phyloP scores from a whole-genome alignment of 805 yeast species.

The Clavispora asparagi region DNA sequence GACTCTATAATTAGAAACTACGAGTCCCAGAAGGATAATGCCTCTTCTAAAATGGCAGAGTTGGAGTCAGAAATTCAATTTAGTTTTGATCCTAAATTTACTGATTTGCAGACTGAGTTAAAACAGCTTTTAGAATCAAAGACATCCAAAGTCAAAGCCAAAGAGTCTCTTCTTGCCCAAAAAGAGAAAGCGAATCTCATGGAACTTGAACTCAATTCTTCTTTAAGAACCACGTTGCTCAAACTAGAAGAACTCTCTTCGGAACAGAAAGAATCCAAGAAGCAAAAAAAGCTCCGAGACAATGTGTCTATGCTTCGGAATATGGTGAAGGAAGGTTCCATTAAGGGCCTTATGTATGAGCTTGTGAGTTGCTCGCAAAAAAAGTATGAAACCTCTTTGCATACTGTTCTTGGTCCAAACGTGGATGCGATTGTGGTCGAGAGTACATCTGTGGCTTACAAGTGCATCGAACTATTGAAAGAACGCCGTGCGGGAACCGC shows the following conservation, averaged over 20 bases:
- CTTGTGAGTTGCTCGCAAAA: constrained; percentile 71
- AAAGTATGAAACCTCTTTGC: constrained; percentile 67
- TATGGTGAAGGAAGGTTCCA: constrained; percentile 68
- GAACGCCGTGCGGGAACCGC: constrained; percentile 83
- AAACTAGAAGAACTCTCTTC: constrained; percentile 72
- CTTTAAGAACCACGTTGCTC: constrained; percentile 53
- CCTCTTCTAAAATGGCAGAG: constrained; percentile 35
- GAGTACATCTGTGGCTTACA: constrained; percentile 57
- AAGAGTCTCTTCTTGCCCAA: constrained; percentile 24
- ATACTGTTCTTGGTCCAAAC: constrained; percentile 71
- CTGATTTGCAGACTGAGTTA: constrained; percentile 25
- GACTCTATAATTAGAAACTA: constrained; percentile 20
- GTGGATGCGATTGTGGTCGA: constrained; percentile 85
- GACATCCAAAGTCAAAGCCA: constrained; percentile 20
- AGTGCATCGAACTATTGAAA: constrained; percentile 73
- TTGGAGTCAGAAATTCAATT: constrained; percentile 30
- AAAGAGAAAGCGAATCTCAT: constrained; percentile 36
- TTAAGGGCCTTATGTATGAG: constrained; percentile 75
- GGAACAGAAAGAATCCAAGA: constrained; percentile 66
- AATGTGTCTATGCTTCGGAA: constrained; percentile 65
- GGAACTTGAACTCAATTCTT: constrained; percentile 59
- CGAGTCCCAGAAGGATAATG: constrained; percentile 27
- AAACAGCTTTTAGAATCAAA: constrained; percentile 26
- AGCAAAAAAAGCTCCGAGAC: constrained; percentile 67
- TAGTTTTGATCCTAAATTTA: constrained; percentile 33